Evolutionary conservation across 169 alveolate genomes (phyloP).

Genomic region (Eimeria sp.): DNA sequence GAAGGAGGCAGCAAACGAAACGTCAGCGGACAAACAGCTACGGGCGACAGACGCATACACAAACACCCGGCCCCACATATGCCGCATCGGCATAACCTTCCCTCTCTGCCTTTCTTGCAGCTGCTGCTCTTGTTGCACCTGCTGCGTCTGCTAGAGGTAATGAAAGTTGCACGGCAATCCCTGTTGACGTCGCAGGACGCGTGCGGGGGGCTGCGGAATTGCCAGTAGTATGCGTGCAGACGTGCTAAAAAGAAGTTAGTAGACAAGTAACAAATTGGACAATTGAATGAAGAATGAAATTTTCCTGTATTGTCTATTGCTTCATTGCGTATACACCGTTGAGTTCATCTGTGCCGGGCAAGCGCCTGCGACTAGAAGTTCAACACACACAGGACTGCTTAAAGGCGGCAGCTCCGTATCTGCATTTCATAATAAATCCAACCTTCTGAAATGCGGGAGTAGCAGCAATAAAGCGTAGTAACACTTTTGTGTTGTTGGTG

Average conservation of each 20-base stretch:
- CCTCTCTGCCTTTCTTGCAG: not conserved
- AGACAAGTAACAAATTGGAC: not conserved
- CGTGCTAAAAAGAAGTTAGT: not conserved
- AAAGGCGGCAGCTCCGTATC: not conserved
- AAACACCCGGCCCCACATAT: slow-evolving; percentile 42
- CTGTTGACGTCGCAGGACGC: not conserved
- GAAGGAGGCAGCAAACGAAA: slow-evolving; percentile 1
- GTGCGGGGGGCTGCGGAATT: not conserved
- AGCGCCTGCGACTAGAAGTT: not conserved
- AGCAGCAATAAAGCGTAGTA: not conserved
- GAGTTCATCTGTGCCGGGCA: not conserved
- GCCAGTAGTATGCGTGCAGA: not conserved
- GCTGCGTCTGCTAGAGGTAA: not conserved
- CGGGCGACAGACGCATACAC: slow-evolving; percentile 42
- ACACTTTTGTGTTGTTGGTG: not conserved
- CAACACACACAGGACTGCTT: not conserved
- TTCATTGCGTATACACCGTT: not conserved
- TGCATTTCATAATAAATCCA: not conserved
- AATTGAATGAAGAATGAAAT: not conserved
- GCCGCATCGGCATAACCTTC: slow-evolving; percentile 12
- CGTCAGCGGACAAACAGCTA: not conserved
- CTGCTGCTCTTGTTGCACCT: not conserved
- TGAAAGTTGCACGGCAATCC: not conserved
- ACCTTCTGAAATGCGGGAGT: not conserved
- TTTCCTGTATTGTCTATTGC: not conserved